Percentiles rank a stretch among this genome's conserved stretches.
Conservation (phyloP, 768 basidiomycete genomes). For the Xanthoconium stramineum region DNA sequence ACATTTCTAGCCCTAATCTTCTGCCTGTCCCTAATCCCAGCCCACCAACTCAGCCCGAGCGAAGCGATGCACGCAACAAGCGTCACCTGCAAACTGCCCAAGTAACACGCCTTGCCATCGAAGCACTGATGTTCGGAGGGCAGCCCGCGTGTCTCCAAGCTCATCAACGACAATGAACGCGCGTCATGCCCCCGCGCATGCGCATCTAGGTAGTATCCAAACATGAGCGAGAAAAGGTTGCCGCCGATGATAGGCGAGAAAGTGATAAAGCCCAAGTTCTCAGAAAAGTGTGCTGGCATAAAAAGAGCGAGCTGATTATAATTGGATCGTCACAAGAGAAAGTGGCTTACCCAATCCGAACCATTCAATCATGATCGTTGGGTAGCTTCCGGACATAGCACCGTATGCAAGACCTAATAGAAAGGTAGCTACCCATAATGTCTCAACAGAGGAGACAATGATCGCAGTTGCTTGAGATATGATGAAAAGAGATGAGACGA, state of each 20-base stretch:
- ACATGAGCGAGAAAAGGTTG: conserved; percentile 81
- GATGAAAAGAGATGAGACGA: conserved; percentile 67
- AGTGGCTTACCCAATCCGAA: conserved; percentile 70
- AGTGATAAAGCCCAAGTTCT: conserved; percentile 85
- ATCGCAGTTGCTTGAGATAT: conserved; percentile 66
- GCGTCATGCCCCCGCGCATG: conserved; percentile 40
- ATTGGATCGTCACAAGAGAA: background rate
- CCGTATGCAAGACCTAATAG: conserved; percentile 57
- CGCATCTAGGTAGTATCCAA: conserved; percentile 77
- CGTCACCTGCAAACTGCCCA: conserved; percentile 52
- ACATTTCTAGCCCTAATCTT: no score
- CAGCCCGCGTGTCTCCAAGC: conserved; percentile 13
- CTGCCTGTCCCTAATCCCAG: conserved; percentile 34
- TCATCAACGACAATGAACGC: background rate
- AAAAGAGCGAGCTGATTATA: background rate
- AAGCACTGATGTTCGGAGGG: conserved; percentile 46
- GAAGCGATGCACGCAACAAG: conserved; percentile 34
- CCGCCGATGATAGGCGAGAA: conserved; percentile 74
- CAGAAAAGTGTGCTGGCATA: conserved; percentile 61
- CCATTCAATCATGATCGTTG: conserved; percentile 83
- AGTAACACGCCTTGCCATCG: conserved; percentile 59
- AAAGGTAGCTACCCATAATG: conserved; percentile 55
- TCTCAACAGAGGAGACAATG: conserved; percentile 49
- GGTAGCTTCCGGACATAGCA: conserved; percentile 65
- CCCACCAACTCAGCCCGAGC: conserved; percentile 37